Base-by-base conservation (phyloP, 495 filamentous ascomycete species). In the Talaromyces ruber region DNA sequence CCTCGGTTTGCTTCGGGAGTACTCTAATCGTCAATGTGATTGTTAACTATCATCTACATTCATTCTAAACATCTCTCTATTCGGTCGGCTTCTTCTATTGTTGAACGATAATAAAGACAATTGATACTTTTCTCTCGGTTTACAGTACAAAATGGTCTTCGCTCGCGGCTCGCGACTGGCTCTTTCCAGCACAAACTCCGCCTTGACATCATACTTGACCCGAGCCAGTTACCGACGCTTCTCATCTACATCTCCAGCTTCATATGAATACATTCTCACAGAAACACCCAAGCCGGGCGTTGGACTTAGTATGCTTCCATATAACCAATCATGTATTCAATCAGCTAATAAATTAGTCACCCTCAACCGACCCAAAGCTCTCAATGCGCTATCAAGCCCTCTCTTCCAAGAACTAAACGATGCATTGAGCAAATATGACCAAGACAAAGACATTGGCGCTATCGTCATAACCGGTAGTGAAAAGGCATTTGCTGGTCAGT, bases 281-380 rank as follows among this genome's bases (percentile, higher is more conserved):
- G 89, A 90, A 18, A 83, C 79, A 63, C 94, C 94, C 12, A 90
- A 91, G 68, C 88, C 91, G 2, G 91, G 92, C 22, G 94, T 98
- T 37, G 92, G 88, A 6, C 82, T 95, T 75, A 89, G 94, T 97
- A 83, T 59, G 80, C 16, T 30, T 2, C 29, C 16, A 11, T 8
- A 3, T 56, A 4, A 16, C 32, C 21, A 16, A 53, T 54, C 47
- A 24, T 52, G 24, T 52, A 24, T 34, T 34, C 16, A 39, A 54
- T 62, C 43, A 47, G 55, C 51, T 66, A 63, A 65, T 51, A 52
- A 12, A 58, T 11, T 2, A 96, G 93, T 98, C 68, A 94, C 92
- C n/a, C 80, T 98, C 60, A 92, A 95, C 82, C 89, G 94, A 37
- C 94, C 94, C 61, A 95, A 93, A 76, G 91, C 92, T 34, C 86